A percentile compares a stretch with the other conserved stretches of the same genome.
These are phyloP conservation scores for Cyberlindnera xishuangbannaensis DNA, from an alignment of 805 yeast genomes.

Conservation along the genomic window DNA sequence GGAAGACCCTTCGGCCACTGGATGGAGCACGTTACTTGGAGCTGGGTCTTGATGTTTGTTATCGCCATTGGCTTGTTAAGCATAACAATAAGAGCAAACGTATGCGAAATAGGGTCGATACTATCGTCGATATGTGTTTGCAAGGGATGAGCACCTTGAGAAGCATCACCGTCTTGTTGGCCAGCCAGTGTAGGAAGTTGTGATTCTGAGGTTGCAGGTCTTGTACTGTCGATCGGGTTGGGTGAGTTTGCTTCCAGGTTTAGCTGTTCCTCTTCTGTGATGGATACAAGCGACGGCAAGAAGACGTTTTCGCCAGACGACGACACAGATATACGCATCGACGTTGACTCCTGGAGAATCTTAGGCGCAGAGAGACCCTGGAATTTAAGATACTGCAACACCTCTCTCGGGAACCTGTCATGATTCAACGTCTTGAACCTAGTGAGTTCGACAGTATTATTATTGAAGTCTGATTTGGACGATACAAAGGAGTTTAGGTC, in stretches of 20 bases:
- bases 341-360: conserved; percentile 11
- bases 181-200: background rate
- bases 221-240: conserved; percentile 1
- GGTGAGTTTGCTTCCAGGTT: conserved; percentile 8
- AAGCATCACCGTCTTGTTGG: conserved; percentile 27
- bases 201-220: conserved; percentile 4
- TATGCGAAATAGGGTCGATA: conserved; percentile 40
- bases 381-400: conserved; percentile 14
- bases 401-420: conserved; percentile 18
- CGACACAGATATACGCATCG: conserved; percentile 24
- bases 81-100: conserved; percentile 46
- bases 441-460: conserved; percentile 11
- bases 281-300: conserved; percentile 13
- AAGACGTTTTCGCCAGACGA: conserved; percentile 31
- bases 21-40: conserved; percentile 38
- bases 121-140: conserved; percentile 29
- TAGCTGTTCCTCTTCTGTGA: conserved; percentile 13
- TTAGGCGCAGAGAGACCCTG: conserved; percentile 20
- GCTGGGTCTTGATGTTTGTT: conserved; percentile 34
- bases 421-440: conserved; percentile 18
- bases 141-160: conserved; percentile 25
- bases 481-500: conserved; percentile 13
- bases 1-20: conserved; percentile 53
- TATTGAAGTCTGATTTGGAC: conserved; percentile 4
- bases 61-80: conserved; percentile 34